phyloP scores from a whole-genome alignment of 2,329 filamentous ascomycete species.

The Beauveria varroae region DNA sequence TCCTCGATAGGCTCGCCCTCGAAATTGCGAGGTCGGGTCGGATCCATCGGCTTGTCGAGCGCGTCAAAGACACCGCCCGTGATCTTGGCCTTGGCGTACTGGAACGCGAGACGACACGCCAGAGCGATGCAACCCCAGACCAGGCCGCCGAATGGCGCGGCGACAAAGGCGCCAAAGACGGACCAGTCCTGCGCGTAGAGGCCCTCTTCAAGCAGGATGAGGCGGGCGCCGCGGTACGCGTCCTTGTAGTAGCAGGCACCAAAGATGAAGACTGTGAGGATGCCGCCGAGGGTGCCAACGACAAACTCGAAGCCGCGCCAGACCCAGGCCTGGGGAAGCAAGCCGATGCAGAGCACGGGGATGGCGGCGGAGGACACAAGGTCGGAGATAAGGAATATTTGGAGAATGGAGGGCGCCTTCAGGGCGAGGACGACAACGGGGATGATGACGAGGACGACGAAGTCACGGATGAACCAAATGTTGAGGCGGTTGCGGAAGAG shows the following conservation, averaged over 20 bases:
- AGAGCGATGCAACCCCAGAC: slow-evolving; percentile 63
- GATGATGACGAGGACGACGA: slow-evolving; percentile 65
- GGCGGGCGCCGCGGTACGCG: slow-evolving; percentile 52
- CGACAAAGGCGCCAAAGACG: slow-evolving; percentile 75
- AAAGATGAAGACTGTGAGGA: slow-evolving; percentile 75
- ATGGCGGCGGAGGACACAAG: slow-evolving; percentile 70
- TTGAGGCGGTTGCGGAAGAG: slow-evolving; percentile 75
- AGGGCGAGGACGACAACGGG: slow-evolving; percentile 69
- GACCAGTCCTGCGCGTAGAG: slow-evolving; percentile 74
- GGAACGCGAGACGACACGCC: slow-evolving; percentile 48
- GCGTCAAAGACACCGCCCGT: slow-evolving; percentile 59
- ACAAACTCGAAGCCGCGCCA: slow-evolving; percentile 78
- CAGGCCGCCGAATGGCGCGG: slow-evolving; percentile 67
- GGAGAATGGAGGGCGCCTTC: slow-evolving; percentile 64
- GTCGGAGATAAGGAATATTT: slow-evolving; percentile 78
- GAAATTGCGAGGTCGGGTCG: slow-evolving; percentile 19
- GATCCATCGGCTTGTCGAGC: slow-evolving; percentile 46
- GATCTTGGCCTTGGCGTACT: slow-evolving; percentile 49
- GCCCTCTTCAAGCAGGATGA: slow-evolving; percentile 65
- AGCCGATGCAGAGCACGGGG: slow-evolving; percentile 66
- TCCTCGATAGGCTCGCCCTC: slow-evolving; percentile 23
- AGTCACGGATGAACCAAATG: slow-evolving; percentile 63
- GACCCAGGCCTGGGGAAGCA: slow-evolving; percentile 63
- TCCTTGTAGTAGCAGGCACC: slow-evolving; percentile 71
- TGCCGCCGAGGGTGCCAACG: slow-evolving; percentile 67